A percentile compares a stretch with the other conserved stretches of the same genome.
phyloP scores from a whole-genome alignment of 768 basidiomycete species.

The Flagelloscypha sp. region DNA sequence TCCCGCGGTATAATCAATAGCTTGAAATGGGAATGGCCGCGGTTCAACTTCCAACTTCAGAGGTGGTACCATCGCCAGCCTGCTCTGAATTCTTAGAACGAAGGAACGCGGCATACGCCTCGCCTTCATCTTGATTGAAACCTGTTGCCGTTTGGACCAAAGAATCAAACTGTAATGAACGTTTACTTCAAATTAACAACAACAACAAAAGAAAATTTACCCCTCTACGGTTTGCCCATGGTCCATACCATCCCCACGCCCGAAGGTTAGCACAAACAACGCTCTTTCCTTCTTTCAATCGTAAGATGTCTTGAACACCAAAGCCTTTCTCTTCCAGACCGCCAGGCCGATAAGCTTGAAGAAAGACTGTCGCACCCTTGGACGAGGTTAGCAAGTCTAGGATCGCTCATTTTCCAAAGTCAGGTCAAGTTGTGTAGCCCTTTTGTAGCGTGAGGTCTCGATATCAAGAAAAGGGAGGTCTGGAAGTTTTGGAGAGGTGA shows the following conservation, averaged over 20 bases:
- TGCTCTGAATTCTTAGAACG: slow-evolving; percentile 7
- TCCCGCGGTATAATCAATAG: slow-evolving; percentile 51
- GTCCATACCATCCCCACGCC: slow-evolving; percentile 53
- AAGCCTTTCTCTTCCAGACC: slow-evolving; percentile 42
- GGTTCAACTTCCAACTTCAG: slow-evolving; percentile 6
- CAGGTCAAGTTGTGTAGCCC: slow-evolving; percentile 54
- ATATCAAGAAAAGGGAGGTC: slow-evolving; percentile 40
- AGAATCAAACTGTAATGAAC: slow-evolving; percentile 46
- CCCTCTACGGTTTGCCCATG: slow-evolving; percentile 45
- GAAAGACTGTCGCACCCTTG: slow-evolving; percentile 43
- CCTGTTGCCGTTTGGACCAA: slow-evolving; percentile 56
- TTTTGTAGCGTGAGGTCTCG: slow-evolving; percentile 57
- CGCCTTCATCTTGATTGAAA: slow-evolving; percentile 49
- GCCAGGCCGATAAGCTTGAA: slow-evolving; percentile 53
- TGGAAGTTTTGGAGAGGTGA: slow-evolving; percentile 50
- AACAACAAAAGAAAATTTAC: slow-evolving; percentile 21
- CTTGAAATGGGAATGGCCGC: slow-evolving; percentile 46
- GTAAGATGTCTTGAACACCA: slow-evolving; percentile 29
- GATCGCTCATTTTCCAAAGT: slow-evolving; percentile 20
- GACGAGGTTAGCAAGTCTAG: slow-evolving; percentile 28
- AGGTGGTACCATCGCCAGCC: no score
- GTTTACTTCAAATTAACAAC: neutral
- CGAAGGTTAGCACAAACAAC: slow-evolving; percentile 46
- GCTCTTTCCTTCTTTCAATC: slow-evolving; percentile 28
- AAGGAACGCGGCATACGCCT: slow-evolving; percentile 30